Conservation (phyloP, 768 basidiomycete species). For the Phanerodontia chrysosporium region DNA sequence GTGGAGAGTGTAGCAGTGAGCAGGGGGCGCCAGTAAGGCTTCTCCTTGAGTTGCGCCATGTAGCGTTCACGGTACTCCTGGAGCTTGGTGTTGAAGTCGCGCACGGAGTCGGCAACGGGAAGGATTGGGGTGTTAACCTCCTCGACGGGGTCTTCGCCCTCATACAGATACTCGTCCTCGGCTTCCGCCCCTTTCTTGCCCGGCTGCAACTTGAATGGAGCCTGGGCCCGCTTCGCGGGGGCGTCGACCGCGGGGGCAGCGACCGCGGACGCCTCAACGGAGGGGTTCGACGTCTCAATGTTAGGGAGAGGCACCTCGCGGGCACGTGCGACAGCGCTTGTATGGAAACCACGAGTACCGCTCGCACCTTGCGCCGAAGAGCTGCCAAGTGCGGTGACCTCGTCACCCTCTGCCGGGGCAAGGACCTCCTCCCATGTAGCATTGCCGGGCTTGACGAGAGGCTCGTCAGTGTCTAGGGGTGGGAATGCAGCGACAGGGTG, state of each 20-base stretch:
- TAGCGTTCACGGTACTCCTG: conserved; percentile 25
- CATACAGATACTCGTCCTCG: conserved; percentile 3
- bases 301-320: neutral
- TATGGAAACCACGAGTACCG: conserved; percentile 18
- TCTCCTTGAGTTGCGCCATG: conserved; percentile 21
- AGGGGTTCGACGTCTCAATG: neutral
- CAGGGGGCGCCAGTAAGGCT: conserved; percentile 39
- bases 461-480: conserved; percentile 16
- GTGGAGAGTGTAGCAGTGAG: conserved; percentile 37
- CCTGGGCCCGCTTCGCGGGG: neutral
- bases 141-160: neutral
- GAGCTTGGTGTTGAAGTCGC: neutral
- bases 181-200: conserved; percentile 11
- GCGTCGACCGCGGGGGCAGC: neutral
- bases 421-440: conserved; percentile 23
- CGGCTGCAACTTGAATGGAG: neutral
- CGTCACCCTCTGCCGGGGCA: conserved; percentile 6
- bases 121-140: neutral
- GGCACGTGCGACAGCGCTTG: conserved; percentile 18
- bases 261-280: neutral
- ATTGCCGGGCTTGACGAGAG: conserved; percentile 20
- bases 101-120: neutral
- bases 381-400: neutral
- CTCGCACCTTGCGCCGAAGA: conserved; percentile 3
- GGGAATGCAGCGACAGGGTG: conserved; percentile 21